Evolutionary conservation across 371 early-diverging fungal species (phyloP).

Genomic region (Chytridium lagenaria): DNA sequence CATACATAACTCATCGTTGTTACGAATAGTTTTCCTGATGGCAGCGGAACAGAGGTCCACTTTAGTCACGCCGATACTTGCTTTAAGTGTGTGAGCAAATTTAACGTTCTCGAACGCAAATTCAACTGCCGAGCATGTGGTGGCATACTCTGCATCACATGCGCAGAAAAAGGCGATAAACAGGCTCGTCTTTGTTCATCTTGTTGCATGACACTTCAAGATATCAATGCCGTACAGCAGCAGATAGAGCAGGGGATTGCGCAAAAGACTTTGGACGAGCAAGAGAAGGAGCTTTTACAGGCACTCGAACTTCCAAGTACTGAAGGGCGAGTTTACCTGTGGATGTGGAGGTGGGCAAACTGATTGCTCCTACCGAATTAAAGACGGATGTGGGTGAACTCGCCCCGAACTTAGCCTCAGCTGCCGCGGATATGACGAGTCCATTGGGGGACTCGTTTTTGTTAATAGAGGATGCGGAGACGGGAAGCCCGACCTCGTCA

Average conservation of each 20-base stretch:
- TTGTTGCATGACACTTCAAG: background rate
- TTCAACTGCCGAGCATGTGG: conserved; percentile 8
- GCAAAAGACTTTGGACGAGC: background rate
- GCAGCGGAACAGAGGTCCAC: conserved; percentile 67
- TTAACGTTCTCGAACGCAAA: conserved; percentile 57
- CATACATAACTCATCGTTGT: background rate
- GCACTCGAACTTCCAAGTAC: background rate
- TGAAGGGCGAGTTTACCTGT: no score
- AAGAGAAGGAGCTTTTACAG: background rate
- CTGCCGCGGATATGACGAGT: no score
- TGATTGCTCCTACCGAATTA: no score
- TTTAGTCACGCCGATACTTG: conserved; percentile 70
- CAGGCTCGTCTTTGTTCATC: background rate
- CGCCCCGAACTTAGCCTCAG: no score
- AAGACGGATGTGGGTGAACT: no score
- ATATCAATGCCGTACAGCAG: background rate
- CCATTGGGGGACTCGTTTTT: no score
- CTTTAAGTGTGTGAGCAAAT: conserved; percentile 60
- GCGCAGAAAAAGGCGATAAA: conserved; percentile 1
- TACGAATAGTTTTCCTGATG: conserved; percentile 61
- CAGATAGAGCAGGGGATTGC: background rate
- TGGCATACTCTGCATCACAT: background rate
- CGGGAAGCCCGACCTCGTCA: no score
- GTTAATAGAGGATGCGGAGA: no score
- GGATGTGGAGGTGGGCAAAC: no score